These are phyloP conservation scores for Colletotrichum higginsianum DNA, from an alignment of 2,329 filamentous ascomycete species.

Conservation along the genomic window DNA sequence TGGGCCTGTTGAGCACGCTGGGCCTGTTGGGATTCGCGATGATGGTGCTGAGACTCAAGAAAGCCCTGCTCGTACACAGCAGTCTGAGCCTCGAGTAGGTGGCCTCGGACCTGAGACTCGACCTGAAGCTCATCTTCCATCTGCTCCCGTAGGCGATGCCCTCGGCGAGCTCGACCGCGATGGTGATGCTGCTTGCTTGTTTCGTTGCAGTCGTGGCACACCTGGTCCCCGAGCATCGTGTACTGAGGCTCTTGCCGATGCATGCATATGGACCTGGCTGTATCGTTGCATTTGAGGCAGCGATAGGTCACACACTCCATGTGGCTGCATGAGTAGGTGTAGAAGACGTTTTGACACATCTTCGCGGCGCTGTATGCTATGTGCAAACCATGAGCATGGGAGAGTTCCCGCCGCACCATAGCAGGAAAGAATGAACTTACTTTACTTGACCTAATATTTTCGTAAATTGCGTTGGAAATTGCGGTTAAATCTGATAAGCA, in stretches of 20 bases:
- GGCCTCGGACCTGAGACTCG: neutral
- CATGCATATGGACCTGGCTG: conserved; percentile 2
- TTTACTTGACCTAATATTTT: neutral
- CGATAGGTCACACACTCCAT: conserved; percentile 35
- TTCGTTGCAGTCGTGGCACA: conserved; percentile 42
- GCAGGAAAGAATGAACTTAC: neutral
- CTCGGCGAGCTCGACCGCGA: neutral
- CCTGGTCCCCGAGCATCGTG: conserved; percentile 33
- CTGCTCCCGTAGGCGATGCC: neutral
- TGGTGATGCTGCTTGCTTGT: neutral
- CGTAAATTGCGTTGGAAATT: neutral
- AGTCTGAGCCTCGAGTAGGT: neutral
- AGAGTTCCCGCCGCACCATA: neutral
- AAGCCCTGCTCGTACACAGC: neutral
- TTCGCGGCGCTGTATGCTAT: neutral
- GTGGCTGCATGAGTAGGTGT: conserved; percentile 42
- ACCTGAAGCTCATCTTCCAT: neutral
- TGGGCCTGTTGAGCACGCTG: conserved; percentile 8
- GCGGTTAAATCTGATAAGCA: too few relatives aligned
- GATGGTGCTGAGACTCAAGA: neutral
- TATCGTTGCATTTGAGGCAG: conserved; percentile 9
- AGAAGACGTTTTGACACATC: conserved; percentile 43
- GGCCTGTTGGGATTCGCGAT: neutral
- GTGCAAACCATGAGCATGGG: conserved; percentile 40
- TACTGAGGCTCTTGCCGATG: conserved; percentile 7